These are phyloP conservation scores for Erodium maritimum DNA, from an alignment of 345 rosid genomes.

Conservation along the genomic window DNA sequence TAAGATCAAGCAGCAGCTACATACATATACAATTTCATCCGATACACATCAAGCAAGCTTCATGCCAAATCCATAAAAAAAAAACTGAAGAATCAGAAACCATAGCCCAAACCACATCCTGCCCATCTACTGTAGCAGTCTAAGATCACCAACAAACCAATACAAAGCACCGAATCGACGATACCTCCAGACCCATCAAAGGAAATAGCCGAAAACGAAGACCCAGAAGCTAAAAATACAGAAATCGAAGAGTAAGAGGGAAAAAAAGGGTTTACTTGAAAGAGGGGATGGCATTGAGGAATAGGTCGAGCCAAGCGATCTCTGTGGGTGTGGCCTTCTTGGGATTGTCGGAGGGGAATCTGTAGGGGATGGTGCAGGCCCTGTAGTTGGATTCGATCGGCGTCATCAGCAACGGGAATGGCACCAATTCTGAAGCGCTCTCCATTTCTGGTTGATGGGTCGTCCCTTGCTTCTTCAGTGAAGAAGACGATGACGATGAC, in stretches of 20 bases:
- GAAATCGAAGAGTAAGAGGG: background rate
- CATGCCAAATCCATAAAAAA: background rate
- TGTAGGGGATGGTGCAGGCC: conserved; percentile 81
- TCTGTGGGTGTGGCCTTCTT: conserved; percentile 75
- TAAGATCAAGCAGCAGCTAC: background rate
- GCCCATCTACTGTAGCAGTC: background rate
- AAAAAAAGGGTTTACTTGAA: conserved; percentile 46
- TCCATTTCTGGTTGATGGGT: conserved; percentile 31
- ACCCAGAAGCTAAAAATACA: background rate
- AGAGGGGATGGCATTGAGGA: conserved; percentile 77
- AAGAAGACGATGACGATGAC: too few relatives aligned
- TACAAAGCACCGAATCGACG: too few relatives aligned
- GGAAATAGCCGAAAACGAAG: background rate
- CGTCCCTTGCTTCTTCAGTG: too few relatives aligned
- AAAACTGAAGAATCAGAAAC: background rate
- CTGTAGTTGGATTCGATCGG: conserved; percentile 80
- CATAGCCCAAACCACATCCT: background rate
- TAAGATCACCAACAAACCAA: too few relatives aligned
- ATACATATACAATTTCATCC: background rate
- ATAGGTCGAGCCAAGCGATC: conserved; percentile 83
- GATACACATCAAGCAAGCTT: background rate
- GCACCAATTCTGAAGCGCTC: conserved; percentile 78
- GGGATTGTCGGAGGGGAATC: conserved; percentile 89
- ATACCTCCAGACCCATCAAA: background rate
- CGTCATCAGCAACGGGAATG: conserved; percentile 62